Conservation (phyloP, 1,284 basidiomycete genomes). For the Tausonia pullulans region DNA sequence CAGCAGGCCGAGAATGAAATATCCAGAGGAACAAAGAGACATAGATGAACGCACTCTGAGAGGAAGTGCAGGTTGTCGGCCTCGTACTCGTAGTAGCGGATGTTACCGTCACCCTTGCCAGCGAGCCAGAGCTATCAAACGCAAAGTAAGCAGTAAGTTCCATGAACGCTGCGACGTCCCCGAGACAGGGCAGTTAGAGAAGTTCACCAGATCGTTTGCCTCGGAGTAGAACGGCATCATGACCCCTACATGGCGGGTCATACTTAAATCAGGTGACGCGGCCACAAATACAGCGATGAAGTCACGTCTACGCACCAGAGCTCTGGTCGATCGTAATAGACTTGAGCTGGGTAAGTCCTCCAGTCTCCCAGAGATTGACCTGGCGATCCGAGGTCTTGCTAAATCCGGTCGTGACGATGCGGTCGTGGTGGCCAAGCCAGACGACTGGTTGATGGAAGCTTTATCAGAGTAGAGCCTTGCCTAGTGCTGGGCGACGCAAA, state of each 20-base stretch:
- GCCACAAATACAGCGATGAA: background rate
- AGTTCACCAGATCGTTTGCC: conserved; percentile 79
- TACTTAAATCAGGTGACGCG: background rate
- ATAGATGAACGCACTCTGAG: conserved; percentile 48
- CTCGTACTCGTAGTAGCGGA: conserved; percentile 92
- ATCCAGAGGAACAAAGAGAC: conserved; percentile 29
- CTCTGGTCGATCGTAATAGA: conserved; percentile 71
- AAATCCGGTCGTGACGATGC: conserved; percentile 84
- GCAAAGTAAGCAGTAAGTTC: too few species aligned
- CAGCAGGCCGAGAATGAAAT: background rate
- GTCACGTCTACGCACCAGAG: conserved; percentile 31
- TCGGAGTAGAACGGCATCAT: conserved; percentile 97
- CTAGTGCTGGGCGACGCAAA: too few species aligned
- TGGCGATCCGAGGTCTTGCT: conserved; percentile 91
- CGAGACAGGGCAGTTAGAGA: conserved; percentile 29
- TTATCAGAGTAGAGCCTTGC: too few species aligned
- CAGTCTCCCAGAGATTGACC: conserved; percentile 74
- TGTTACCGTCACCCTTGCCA: conserved; percentile 69
- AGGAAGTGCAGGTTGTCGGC: conserved; percentile 69
- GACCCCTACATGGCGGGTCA: conserved; percentile 45
- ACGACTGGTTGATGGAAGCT: conserved; percentile 37
- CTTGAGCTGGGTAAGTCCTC: conserved; percentile 59
- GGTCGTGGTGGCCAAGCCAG: conserved; percentile 84
- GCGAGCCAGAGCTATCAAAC: background rate
- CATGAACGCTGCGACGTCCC: too few species aligned